Evolutionary conservation across 495 filamentous ascomycete species (phyloP), one percentile per base, ranked within the genome.

Genomic region (Hypomontagnella monticulosa): DNA sequence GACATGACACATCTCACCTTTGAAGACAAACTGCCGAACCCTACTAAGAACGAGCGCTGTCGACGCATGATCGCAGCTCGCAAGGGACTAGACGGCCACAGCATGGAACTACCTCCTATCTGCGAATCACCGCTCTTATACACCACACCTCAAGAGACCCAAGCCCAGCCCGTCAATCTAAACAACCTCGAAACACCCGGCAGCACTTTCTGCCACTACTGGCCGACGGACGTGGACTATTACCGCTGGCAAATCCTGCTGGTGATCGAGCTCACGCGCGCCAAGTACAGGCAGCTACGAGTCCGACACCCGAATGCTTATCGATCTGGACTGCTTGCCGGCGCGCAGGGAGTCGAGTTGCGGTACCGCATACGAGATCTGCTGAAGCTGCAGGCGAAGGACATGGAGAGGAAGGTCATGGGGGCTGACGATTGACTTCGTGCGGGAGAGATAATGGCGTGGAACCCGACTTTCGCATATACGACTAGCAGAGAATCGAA

Each of bases 201-300:
- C 12, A 50, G 34, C 44, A 5, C 8, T 1, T 8, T 2, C 0
- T 15, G 3, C 8, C 12, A 38, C 12, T 50, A 51, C 60, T 63
- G 61, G 52, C 3, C 0, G 2, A 11, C 4, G 44, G 46, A 50
- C 16, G 6, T 0, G 4, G 32, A 56, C 4, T 46, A n/a, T 0
- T 4, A 37, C 0, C 7, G 2, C 2, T 63, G 52, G 52, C 61
- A 63, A 12, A 3, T 4, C 3, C 3, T n/a, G n/a, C 52, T 63
- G 2, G 38, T 57, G 0, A 4, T 6, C 2, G 7, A 16, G 12
- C 60, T 63, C 2, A 46, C 57, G 10, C 48, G 3, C 15, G 48
- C 9, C 11, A 59, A 65, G 41, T 33, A 65, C 55, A 23, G 1
- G 34, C 54, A 16, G 9, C 62, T 65, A 1, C 12, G 49, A 38